These are phyloP conservation scores for Cyberlindnera meyerae DNA, from an alignment of 805 yeast species.

Conservation along the genomic window DNA sequence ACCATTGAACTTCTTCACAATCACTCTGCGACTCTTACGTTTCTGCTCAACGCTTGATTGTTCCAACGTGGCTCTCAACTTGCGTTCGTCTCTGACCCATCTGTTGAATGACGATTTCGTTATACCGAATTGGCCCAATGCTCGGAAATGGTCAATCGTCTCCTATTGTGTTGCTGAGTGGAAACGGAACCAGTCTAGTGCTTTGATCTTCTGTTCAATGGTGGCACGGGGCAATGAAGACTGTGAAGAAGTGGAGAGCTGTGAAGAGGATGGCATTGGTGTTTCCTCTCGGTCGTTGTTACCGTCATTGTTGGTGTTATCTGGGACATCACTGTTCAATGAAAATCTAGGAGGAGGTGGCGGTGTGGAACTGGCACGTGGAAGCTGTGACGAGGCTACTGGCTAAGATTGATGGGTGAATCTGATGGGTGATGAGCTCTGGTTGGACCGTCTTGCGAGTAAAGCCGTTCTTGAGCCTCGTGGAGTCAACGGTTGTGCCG, in stretches of 20 bases:
- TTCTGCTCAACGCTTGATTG: slow-evolving; percentile 24
- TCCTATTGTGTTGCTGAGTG: slow-evolving; percentile 31
- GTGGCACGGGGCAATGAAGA: slow-evolving; percentile 7
- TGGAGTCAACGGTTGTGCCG: no score
- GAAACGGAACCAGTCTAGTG: slow-evolving; percentile 28
- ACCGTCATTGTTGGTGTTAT: no score
- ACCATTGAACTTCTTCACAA: slow-evolving; percentile 27
- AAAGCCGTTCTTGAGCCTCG: neutral
- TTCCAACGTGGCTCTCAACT: slow-evolving; percentile 27
- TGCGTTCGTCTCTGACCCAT: slow-evolving; percentile 33
- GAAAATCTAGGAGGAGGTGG: neutral
- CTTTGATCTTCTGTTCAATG: slow-evolving; percentile 8
- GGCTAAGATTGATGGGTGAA: neutral
- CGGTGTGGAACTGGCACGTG: neutral
- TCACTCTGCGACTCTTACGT: slow-evolving; percentile 12
- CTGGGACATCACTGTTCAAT: neutral
- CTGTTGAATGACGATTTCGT: slow-evolving; percentile 36
- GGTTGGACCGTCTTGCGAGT: neutral
- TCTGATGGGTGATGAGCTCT: neutral
- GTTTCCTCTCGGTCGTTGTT: no score
- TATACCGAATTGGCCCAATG: slow-evolving; percentile 29
- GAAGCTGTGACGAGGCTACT: neutral
- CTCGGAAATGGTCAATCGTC: slow-evolving; percentile 31
- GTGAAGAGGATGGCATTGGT: slow-evolving; percentile 7
- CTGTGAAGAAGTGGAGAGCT: slow-evolving; percentile 8